Conservation (phyloP, 106 monocot species). For the Chionographis japonica region DNA sequence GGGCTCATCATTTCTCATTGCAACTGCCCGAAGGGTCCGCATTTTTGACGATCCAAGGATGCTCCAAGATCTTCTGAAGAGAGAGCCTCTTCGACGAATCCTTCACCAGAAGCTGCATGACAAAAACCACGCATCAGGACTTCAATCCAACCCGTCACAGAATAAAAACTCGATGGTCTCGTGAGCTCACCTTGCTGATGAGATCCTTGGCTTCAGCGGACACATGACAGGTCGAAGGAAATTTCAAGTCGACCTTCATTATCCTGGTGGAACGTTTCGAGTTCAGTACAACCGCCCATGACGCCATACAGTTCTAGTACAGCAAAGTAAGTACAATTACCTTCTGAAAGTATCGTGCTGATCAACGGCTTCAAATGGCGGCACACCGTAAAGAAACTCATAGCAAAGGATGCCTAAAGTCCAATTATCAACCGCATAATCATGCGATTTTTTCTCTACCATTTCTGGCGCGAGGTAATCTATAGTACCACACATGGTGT, state of each 20-base stretch:
- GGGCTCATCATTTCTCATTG: slow-evolving; percentile 2
- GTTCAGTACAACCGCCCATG: not conserved
- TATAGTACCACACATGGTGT: slow-evolving; percentile 90
- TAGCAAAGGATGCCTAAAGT: slow-evolving; percentile 91
- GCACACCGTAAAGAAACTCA: slow-evolving; percentile 87
- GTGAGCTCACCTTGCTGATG: slow-evolving; percentile 51
- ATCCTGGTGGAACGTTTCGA: slow-evolving; percentile 48
- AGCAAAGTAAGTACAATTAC: slow-evolving; percentile 18
- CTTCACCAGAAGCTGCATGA: slow-evolving; percentile 75
- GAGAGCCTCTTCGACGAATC: slow-evolving; percentile 88
- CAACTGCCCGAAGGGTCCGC: slow-evolving; percentile 73
- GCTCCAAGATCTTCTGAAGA: slow-evolving; percentile 65
- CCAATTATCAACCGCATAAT: slow-evolving; percentile 93
- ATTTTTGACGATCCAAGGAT: slow-evolving; percentile 83
- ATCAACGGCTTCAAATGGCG: slow-evolving; percentile 88
- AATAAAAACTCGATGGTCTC: not conserved
- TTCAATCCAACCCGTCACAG: too few species aligned
- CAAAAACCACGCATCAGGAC: not conserved
- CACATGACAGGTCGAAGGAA: slow-evolving; percentile 49
- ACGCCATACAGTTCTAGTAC: too few species aligned
- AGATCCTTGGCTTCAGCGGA: slow-evolving; percentile 88
- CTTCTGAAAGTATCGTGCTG: slow-evolving; percentile 70
- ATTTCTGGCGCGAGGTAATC: slow-evolving; percentile 99
- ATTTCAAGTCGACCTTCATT: slow-evolving; percentile 73
- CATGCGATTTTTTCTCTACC: slow-evolving; percentile 83